A percentile compares a stretch with the other conserved stretches of the same genome.
Evolutionary conservation across 169 alveolate genomes (phyloP).

Genomic region (Pseudocohnilembus persalinus): DNA sequence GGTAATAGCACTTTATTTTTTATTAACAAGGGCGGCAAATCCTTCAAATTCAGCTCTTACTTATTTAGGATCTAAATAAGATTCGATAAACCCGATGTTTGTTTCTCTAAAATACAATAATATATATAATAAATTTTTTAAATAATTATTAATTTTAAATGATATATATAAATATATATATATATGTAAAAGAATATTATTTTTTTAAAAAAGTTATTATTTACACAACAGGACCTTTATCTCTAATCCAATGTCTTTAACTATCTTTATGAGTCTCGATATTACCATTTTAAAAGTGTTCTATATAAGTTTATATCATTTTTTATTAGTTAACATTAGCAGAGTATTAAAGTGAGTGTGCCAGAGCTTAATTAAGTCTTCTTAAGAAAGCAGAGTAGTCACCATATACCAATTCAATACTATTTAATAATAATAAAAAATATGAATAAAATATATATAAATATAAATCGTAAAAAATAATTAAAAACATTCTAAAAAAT

Average conservation of each 20-base stretch:
- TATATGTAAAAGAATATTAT: too few species aligned
- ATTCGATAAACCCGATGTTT: conserved; percentile 76
- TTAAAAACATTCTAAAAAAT: too few species aligned
- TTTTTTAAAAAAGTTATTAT: not conserved
- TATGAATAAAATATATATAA: too few species aligned
- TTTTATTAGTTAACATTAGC: conserved; percentile 68
- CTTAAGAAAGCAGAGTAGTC: conserved; percentile 55
- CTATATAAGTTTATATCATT: conserved; percentile 59
- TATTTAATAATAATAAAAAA: not conserved
- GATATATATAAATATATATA: too few species aligned
- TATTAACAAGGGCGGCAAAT: conserved; percentile 75
- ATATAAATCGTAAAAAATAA: not conserved
- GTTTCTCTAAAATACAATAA: conserved; percentile 52
- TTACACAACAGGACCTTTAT: conserved; percentile 66
- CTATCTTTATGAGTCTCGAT: conserved; percentile 74
- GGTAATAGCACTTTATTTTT: conserved; percentile 53
- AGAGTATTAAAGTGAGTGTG: conserved; percentile 50
- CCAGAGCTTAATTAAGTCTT: conserved; percentile 49
- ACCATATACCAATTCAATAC: conserved; percentile 54
- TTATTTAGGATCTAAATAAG: conserved; percentile 77
- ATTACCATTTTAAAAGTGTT: conserved; percentile 70
- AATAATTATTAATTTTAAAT: too few species aligned
- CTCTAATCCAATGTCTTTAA: conserved; percentile 82
- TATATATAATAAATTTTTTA: too few species aligned
- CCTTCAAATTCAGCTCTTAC: conserved; percentile 82